These are phyloP conservation scores for Spongospora subterranea DNA, from an alignment of 208 protist genomes.

Conservation along the genomic window DNA sequence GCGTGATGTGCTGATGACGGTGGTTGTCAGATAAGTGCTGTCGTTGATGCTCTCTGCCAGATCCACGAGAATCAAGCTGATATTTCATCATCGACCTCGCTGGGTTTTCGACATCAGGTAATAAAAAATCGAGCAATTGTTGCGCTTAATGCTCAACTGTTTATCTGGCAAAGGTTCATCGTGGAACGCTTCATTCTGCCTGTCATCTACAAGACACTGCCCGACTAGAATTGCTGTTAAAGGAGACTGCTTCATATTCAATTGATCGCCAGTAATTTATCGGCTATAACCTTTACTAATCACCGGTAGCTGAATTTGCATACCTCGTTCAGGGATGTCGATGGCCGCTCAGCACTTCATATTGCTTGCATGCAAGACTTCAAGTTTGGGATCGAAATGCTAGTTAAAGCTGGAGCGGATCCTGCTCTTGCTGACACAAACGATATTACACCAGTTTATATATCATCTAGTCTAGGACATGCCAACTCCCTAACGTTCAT, in stretches of 20 bases:
- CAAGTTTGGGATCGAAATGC: not conserved
- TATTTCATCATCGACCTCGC: not conserved
- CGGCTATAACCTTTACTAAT: no score
- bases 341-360: conserved; percentile 24
- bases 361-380: not conserved
- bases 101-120: not conserved
- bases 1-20: not conserved
- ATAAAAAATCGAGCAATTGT: no score
- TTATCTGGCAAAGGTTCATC: not conserved
- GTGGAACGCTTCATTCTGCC: conserved; percentile 14
- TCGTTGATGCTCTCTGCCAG: not conserved
- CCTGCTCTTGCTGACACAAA: not conserved
- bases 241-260: not conserved
- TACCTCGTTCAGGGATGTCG: not conserved
- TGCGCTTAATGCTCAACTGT: not conserved
- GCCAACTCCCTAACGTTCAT: not conserved
- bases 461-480: conserved; percentile 1
- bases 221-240: not conserved
- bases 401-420: conserved; percentile 18
- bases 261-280: conserved; percentile 25
- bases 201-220: not conserved
- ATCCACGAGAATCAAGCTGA: not conserved
- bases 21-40: not conserved
- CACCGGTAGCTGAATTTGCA: conserved; percentile 6
- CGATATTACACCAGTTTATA: not conserved